Evolutionary conservation across 2,329 filamentous ascomycete genomes (phyloP).

Genomic region (Calycina marina): DNA sequence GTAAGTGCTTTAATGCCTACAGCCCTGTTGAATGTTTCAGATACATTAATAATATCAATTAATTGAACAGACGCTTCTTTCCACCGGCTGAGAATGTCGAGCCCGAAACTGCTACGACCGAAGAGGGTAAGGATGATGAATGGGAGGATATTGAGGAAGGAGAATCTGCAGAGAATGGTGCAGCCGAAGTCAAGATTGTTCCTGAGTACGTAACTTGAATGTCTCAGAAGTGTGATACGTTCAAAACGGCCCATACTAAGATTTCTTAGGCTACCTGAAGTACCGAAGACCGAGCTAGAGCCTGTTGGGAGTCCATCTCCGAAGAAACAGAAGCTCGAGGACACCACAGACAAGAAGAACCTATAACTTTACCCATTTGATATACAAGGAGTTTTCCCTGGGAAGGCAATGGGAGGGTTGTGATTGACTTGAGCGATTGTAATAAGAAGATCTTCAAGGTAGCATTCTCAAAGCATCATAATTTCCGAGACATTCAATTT

Average conservation of each 20-base stretch:
- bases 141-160: conserved; percentile 18
- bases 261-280: conserved; percentile 23
- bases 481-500: too few relatives aligned
- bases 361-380: too few relatives aligned
- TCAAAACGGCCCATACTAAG: conserved; percentile 10
- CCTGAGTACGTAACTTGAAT: background rate
- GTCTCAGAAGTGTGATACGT: background rate
- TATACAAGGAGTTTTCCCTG: too few relatives aligned
- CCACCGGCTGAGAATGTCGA: conserved; percentile 26
- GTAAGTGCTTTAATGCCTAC: conserved; percentile 39
- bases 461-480: too few relatives aligned
- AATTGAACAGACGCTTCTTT: conserved; percentile 32
- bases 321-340: conserved; percentile 26
- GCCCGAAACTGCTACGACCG: conserved; percentile 3
- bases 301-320: conserved; percentile 18
- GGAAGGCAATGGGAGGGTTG: too few relatives aligned
- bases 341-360: too few relatives aligned
- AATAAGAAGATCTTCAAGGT: too few relatives aligned
- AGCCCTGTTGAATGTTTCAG: conserved; percentile 1
- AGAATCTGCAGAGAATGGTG: conserved; percentile 15
- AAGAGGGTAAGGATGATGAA: conserved; percentile 5
- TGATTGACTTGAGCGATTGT: too few relatives aligned
- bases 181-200: conserved; percentile 1
- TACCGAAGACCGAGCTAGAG: conserved; percentile 24
- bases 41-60: too few relatives aligned